Conservation (phyloP, 2,329 filamentous ascomycete species). For the Rhytidhysteron rufulum region DNA sequence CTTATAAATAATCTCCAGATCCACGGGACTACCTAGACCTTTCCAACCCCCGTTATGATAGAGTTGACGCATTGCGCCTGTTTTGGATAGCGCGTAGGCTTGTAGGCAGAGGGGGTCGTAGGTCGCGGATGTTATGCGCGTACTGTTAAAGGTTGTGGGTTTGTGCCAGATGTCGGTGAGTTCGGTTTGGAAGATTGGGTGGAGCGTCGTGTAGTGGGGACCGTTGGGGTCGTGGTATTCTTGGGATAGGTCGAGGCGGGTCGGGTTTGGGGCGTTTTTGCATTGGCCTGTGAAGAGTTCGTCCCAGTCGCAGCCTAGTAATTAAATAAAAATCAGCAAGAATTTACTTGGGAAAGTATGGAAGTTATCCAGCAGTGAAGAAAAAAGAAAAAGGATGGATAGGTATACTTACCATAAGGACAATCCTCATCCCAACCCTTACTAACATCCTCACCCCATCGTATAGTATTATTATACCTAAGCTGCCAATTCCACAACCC, state of each 20-base stretch:
- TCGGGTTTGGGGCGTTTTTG: conserved; percentile 7
- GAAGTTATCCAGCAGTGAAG: too few species aligned
- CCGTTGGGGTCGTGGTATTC: conserved; percentile 7
- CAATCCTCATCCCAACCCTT: conserved; percentile 15
- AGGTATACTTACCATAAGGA: conserved; percentile 10
- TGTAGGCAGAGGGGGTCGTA: conserved; percentile 10
- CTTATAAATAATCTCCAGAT: conserved; percentile 10
- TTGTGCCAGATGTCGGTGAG: conserved; percentile 11
- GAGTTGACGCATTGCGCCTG: conserved; percentile 14
- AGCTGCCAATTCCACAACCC: conserved; percentile 12
- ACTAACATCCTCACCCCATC: conserved; percentile 11
- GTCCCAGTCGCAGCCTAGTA: conserved; percentile 15
- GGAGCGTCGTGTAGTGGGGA: conserved; percentile 1
- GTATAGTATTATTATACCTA: conserved; percentile 14
- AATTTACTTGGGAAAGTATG: too few species aligned
- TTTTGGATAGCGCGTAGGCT: conserved; percentile 10
- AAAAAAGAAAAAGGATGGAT: not conserved
- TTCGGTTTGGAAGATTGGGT: conserved; percentile 7
- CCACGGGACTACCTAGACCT: conserved; percentile 9
- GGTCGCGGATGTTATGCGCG: conserved; percentile 9
- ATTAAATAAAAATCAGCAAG: too few species aligned
- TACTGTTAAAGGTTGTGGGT: conserved; percentile 4
- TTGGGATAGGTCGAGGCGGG: conserved; percentile 12
- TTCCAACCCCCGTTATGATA: conserved; percentile 13
- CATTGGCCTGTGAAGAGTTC: conserved; percentile 14